Base-by-base conservation (phyloP, 2,329 filamentous ascomycete genomes). In the Aspergillus glaucus region DNA sequence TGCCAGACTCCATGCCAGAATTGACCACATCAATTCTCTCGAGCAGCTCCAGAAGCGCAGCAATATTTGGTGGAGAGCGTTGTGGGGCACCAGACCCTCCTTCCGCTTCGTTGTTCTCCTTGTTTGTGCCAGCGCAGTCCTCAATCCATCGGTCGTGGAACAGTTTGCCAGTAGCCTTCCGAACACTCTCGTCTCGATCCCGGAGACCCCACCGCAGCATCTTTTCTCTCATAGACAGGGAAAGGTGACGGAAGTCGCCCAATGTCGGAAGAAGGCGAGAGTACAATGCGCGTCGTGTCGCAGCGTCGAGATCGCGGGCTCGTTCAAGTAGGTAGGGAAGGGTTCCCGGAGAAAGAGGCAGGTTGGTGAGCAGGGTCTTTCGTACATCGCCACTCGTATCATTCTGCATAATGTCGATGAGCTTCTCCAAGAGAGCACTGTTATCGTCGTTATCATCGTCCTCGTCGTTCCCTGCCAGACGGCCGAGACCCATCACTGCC, bases 71-170 rank as follows among this genome's bases (percentile, higher is more conserved):
- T 1, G 79, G 77, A 1, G 80, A 77, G 5, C 80, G 69, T 43
- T 57, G 62, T 14, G 61, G 59, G 14, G 71, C 71, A 4, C 78
- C 76, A 40, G 37, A 9, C 14, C 37, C 37, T 40, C 15, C 15
- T 40, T 40, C 37, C 43, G 78, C 78, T 26, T 79, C 79, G 8
- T 79, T 73, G 8, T 79, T 73, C 36, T 81, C 80, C 15, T 77
- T 75, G 34, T 84, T 79, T 1, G 80, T 76, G 2, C 85, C 85
- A 5, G 87, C 90, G 60, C 91, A 96, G 62, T 97, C 89, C 63
- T 97, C 92, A 52, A 98, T 92, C 93, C 93, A 98, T n/a, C 89
- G 82, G 63, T 96, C 91, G 52, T 87, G 84, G 72, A 98, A 98
- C 6, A 97, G 76, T 42, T 88, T 85, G 6, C 87, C 89, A 3